phyloP scores from a whole-genome alignment of 1,284 basidiomycete genomes.

The Cystobasidium slooffiae region DNA sequence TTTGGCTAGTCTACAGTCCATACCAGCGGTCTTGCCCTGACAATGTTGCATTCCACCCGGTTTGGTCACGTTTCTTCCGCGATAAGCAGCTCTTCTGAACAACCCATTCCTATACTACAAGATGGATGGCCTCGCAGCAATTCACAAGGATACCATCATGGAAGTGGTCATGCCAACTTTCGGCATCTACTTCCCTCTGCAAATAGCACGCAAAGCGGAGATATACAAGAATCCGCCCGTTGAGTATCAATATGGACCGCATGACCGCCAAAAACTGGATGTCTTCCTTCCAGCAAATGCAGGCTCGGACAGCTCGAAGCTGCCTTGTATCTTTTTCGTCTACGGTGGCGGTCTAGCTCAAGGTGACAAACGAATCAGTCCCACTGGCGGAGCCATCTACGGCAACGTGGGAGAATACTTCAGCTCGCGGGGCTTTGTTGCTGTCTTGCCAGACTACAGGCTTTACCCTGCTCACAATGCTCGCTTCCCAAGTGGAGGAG shows the following conservation, averaged over 20 bases:
- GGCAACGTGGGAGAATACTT: conserved; percentile 34
- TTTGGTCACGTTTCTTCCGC: no score
- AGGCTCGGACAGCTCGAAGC: background rate
- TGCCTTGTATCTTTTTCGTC: conserved; percentile 17
- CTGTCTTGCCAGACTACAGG: conserved; percentile 32
- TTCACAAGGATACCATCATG: conserved; percentile 10
- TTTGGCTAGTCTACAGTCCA: no score
- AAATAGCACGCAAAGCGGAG: conserved; percentile 22
- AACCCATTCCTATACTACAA: background rate
- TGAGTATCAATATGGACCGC: conserved; percentile 36
- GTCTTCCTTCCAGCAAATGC: conserved; percentile 22
- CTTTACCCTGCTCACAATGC: conserved; percentile 21
- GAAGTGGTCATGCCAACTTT: conserved; percentile 36
- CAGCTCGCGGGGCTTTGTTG: conserved; percentile 12
- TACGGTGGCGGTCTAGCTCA: conserved; percentile 36
- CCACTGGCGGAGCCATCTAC: conserved; percentile 25
- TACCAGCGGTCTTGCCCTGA: no score
- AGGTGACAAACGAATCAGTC: conserved; percentile 30
- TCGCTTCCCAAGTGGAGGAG: conserved; percentile 30
- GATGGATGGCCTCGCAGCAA: conserved; percentile 26
- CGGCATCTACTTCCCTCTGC: conserved; percentile 29
- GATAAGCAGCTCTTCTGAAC: background rate
- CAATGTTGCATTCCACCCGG: no score
- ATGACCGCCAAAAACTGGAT: conserved; percentile 37
- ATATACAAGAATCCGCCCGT: conserved; percentile 20